Evolutionary conservation across 2,329 filamentous ascomycete species (phyloP).

Genomic region (Sarocladiaceae sp.): DNA sequence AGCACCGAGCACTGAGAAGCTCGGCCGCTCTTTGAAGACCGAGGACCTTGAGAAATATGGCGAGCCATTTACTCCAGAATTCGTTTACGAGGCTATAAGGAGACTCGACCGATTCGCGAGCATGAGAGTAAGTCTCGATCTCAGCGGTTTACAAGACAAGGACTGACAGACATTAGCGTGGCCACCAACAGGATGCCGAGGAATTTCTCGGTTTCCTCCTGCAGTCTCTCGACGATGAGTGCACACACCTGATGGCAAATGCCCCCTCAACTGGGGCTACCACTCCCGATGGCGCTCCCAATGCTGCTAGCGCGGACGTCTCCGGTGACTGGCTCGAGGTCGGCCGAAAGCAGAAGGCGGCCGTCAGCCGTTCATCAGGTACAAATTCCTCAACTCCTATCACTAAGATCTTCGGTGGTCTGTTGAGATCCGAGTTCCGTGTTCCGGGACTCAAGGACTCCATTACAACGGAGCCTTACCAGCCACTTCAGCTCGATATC

Average conservation of each 20-base stretch:
- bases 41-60: constrained; percentile 87
- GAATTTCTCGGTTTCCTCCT: constrained; percentile 93
- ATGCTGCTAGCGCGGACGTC: constrained; percentile 27
- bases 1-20: constrained; percentile 67
- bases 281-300: constrained; percentile 22
- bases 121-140: constrained; percentile 68
- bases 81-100: constrained; percentile 90
- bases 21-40: constrained; percentile 70
- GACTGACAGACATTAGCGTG: constrained; percentile 51
- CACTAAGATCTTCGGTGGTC: constrained; percentile 91
- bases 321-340: constrained; percentile 79
- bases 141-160: background rate
- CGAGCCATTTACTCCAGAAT: constrained; percentile 87
- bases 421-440: constrained; percentile 82
- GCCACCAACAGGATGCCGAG: constrained; percentile 96
- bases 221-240: constrained; percentile 91
- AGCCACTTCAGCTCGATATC: constrained; percentile 92
- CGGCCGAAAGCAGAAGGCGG: constrained; percentile 82
- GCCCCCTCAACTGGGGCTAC: constrained; percentile 37
- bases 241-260: constrained; percentile 63
- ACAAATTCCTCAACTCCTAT: constrained; percentile 73
- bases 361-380: constrained; percentile 82
- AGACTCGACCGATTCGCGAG: constrained; percentile 82
- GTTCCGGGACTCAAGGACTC: constrained; percentile 86
- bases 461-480: constrained; percentile 88